Evolutionary conservation across 2,329 filamentous ascomycete species (phyloP), one percentile per base, ranked within the genome.

Genomic region (Verticillium isaacii): DNA sequence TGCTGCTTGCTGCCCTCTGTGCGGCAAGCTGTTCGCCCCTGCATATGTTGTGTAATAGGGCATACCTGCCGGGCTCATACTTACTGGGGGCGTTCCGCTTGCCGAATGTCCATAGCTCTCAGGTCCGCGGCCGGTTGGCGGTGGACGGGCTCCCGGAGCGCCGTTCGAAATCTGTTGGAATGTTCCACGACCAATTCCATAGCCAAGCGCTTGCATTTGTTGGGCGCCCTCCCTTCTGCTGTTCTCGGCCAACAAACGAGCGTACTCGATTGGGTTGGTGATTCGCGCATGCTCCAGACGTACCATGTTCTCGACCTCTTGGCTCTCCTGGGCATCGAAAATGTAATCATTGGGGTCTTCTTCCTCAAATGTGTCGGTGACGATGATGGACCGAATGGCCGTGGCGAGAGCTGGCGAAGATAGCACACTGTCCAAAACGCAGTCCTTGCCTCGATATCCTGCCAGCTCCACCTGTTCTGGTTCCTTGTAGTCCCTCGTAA

Each of bases 361-460:
- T 66, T 85, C 81, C 66, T 90, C 87, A 66, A 92, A 92, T 0
- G 88, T 89, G 66, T 94, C 89, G 0, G 88, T 90, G 45, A 88
- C 82, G 3, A 85, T 80, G 61, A 94, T 87, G 1, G 77, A 77
- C 14, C 80, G 75, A 57, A 91, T 83, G 9, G 75, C 73, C 12
- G 70, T 62, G 12, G 72, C 68, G 7, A 75, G 64, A 1, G 69
- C 72, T 61, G 68, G 71, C 57, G 76, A 75, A 5, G 69, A 58
- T 6, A 84, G 72, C 3, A 87, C 69, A 9, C 72, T 74, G 62
- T 84, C 80, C 7, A 93, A 75, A 19, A 91, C 80, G 1, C 50
- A 64, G 69, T 96, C 92, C 52, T 87, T 88, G 5, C 88, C 88
- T 1, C 77, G 64, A 62, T 85, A 85, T 11, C 77, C 73, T 0